Conservation (phyloP, 2,329 filamentous ascomycete genomes). For the Cladosporium sphaerospermum region DNA sequence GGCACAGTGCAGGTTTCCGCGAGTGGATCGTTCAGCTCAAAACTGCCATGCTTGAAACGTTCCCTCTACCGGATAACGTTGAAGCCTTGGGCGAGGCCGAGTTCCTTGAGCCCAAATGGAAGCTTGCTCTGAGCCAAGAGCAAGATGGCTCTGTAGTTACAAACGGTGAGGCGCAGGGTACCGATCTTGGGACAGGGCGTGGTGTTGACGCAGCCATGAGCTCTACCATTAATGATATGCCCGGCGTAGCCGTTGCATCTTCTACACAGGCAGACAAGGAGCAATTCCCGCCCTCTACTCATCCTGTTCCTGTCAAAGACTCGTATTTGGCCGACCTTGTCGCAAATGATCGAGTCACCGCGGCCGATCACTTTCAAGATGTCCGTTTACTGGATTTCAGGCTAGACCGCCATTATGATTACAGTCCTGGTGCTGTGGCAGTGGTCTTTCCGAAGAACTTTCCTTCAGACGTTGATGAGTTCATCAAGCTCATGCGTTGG, state of each 20-base stretch:
- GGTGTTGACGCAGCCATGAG: background rate
- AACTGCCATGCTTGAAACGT: constrained; percentile 58
- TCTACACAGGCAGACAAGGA: background rate
- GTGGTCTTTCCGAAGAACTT: constrained; percentile 86
- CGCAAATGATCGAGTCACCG: constrained; percentile 68
- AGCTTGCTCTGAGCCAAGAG: constrained; percentile 32
- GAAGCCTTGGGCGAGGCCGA: constrained; percentile 67
- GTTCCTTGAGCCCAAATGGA: constrained; percentile 70
- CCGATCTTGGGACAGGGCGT: background rate
- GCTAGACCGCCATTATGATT: constrained; percentile 39
- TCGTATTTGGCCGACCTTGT: constrained; percentile 53
- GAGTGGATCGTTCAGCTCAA: constrained; percentile 51
- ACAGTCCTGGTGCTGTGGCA: constrained; percentile 70
- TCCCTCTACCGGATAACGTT: constrained; percentile 62
- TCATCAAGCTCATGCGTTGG: constrained; percentile 80
- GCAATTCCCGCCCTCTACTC: constrained; percentile 30
- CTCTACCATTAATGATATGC: background rate
- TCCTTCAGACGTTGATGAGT: constrained; percentile 65
- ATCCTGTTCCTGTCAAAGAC: constrained; percentile 53
- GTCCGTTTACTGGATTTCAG: constrained; percentile 70
- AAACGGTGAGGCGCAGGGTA: background rate
- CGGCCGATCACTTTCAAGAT: constrained; percentile 81
- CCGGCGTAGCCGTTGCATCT: background rate
- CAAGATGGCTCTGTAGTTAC: background rate
- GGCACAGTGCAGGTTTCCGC: constrained; percentile 48